Percentiles rank a stretch among this genome's conserved stretches.
Conservation (phyloP, 441 rosid species). For the Arabidopsis hybrid region DNA sequence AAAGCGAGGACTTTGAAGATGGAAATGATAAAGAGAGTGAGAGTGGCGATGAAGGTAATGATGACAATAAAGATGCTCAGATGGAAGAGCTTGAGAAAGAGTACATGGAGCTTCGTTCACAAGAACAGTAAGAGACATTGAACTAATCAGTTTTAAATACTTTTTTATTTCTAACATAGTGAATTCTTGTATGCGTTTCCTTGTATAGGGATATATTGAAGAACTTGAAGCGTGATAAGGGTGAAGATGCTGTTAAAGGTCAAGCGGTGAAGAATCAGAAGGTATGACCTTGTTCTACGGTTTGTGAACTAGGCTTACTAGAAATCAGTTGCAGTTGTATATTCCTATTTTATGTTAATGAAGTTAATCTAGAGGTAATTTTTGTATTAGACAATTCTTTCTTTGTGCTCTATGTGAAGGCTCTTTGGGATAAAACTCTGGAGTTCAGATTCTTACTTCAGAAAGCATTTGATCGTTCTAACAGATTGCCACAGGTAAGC, state of each 20-base stretch:
- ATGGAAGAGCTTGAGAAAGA: slow-evolving; percentile 93
- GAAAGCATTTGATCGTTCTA: slow-evolving; percentile 79
- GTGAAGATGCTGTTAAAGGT: slow-evolving; percentile 87
- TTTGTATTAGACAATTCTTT: slow-evolving; percentile 1
- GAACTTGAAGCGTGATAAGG: slow-evolving; percentile 79
- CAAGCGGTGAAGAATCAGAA: slow-evolving; percentile 93
- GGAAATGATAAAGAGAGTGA: slow-evolving; percentile 46
- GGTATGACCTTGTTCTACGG: slow-evolving; percentile 47
- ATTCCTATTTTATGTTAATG: not conserved
- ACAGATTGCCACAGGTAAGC: slow-evolving; percentile 80
- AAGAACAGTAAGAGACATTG: slow-evolving; percentile 65
- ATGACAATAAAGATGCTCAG: slow-evolving; percentile 55
- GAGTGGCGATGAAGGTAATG: slow-evolving; percentile 43
- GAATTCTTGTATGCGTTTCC: not conserved
- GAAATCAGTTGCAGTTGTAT: slow-evolving; percentile 5
- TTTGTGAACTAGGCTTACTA: not conserved
- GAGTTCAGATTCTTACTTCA: slow-evolving; percentile 92
- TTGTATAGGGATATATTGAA: slow-evolving; percentile 44
- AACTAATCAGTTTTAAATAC: not conserved
- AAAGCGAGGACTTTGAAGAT: slow-evolving; percentile 40
- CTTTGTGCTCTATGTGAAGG: slow-evolving; percentile 50
- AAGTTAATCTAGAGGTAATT: not conserved
- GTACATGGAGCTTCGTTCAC: slow-evolving; percentile 67
- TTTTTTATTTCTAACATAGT: not conserved
- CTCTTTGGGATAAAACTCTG: slow-evolving; percentile 87